These are phyloP conservation scores for Extremus antarcticus DNA, from an alignment of 495 filamentous ascomycete species.

Conservation along the genomic window DNA sequence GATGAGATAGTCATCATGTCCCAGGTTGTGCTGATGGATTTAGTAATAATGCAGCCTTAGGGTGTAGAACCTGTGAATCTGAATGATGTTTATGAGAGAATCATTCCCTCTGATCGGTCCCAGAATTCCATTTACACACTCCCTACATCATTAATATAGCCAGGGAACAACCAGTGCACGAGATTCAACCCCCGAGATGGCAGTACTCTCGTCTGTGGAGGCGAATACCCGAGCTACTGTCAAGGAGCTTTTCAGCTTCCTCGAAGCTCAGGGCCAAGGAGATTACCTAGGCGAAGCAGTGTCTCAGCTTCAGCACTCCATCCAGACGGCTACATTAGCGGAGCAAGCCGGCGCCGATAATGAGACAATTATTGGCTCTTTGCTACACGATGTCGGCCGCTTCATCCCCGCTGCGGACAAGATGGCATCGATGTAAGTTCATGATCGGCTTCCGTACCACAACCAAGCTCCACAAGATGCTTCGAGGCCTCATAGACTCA, in stretches of 20 bases:
- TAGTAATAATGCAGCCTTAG: too few species aligned
- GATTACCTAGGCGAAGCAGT: conserved; percentile 7
- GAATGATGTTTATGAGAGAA: too few species aligned
- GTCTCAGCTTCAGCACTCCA: conserved; percentile 5
- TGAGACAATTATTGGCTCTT: neutral
- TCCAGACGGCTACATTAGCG: conserved; percentile 1
- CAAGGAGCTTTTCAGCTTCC: conserved; percentile 1
- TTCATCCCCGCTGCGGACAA: conserved; percentile 11
- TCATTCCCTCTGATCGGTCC: too few species aligned
- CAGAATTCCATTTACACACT: too few species aligned
- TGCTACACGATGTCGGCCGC: conserved; percentile 10
- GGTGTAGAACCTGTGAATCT: too few species aligned
- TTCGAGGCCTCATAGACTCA: too few species aligned
- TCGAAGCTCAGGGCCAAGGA: conserved; percentile 7
- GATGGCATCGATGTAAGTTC: conserved; percentile 1
- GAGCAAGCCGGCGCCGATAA: conserved; percentile 7
- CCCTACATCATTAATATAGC: too few species aligned
- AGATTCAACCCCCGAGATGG: neutral
- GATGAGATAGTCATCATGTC: too few species aligned
- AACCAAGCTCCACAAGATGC: too few species aligned
- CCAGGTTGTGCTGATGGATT: too few species aligned
- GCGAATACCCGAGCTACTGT: conserved; percentile 1
- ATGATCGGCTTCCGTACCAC: too few species aligned
- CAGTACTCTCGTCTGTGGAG: neutral
- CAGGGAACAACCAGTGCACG: too few species aligned